A percentile compares a stretch with the other conserved stretches of the same genome.
Evolutionary conservation across 192 early-diverging fungal genomes (phyloP).

Genomic region (Paraglomus occultum): DNA sequence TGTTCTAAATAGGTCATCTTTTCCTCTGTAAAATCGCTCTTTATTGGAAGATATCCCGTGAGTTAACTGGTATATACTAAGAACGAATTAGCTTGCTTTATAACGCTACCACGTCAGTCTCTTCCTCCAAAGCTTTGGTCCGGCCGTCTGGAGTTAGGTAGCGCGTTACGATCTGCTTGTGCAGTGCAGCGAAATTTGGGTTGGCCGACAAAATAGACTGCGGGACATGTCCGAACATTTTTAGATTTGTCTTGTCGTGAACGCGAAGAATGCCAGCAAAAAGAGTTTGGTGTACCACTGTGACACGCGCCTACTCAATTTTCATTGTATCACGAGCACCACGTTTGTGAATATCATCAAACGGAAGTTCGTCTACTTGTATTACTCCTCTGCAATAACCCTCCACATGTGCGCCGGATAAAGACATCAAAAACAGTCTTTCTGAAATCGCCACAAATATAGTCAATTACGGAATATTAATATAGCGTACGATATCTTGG

Average conservation of each 20-base stretch:
- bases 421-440: no score
- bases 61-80: neutral
- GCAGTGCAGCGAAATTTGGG: constrained; percentile 14
- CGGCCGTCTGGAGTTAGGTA: constrained; percentile 13
- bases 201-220: constrained; percentile 3
- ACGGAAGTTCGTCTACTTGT: no score
- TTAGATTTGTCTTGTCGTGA: neutral
- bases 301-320: no score
- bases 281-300: no score
- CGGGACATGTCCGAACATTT: neutral
- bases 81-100: neutral
- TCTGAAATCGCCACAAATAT: no score
- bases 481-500: no score
- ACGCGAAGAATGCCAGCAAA: no score
- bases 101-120: neutral
- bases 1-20: constrained; percentile 8
- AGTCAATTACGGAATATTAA: no score
- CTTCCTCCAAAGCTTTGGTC: neutral
- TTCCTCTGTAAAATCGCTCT: constrained; percentile 1
- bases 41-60: neutral
- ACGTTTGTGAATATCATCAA: no score
- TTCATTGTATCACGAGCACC: no score
- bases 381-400: no score
- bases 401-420: no score
- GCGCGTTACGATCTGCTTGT: constrained; percentile 1